These are phyloP conservation scores for Colletotrichum tamarilloi DNA, from an alignment of 2,329 filamentous ascomycete genomes.

Conservation along the genomic window DNA sequence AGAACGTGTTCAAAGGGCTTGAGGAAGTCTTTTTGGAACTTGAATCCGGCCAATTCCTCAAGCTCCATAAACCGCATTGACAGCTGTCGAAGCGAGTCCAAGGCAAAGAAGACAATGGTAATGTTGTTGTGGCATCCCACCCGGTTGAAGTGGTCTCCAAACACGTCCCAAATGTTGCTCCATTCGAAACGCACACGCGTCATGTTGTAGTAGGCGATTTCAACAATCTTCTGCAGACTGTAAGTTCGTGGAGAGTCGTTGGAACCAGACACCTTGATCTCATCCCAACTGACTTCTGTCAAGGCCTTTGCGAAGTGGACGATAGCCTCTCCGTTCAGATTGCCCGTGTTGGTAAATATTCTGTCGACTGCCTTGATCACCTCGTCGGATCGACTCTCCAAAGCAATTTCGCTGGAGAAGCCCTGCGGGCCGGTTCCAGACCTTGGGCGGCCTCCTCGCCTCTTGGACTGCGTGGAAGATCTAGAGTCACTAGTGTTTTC, in stretches of 20 bases:
- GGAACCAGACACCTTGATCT: slow-evolving; percentile 96
- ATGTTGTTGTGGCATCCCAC: slow-evolving; percentile 98
- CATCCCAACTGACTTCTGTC: slow-evolving; percentile 98
- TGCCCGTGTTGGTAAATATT: slow-evolving; percentile 96
- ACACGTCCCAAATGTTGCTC: slow-evolving; percentile 96
- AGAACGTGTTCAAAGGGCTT: slow-evolving; percentile 99
- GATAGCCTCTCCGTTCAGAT: slow-evolving; percentile 92
- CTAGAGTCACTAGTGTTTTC: slow-evolving; percentile 67
- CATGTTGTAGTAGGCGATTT: slow-evolving; percentile 99
- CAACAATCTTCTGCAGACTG: slow-evolving; percentile 96
- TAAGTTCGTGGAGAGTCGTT: slow-evolving; percentile 97
- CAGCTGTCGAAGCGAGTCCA: slow-evolving; percentile 93
- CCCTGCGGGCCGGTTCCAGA: slow-evolving; percentile 71
- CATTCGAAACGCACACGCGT: slow-evolving; percentile 97
- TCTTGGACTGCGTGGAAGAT: slow-evolving; percentile 73
- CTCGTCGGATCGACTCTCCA: slow-evolving; percentile 92
- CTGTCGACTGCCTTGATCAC: slow-evolving; percentile 93
- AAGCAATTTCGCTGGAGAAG: slow-evolving; percentile 82
- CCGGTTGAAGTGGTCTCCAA: slow-evolving; percentile 98
- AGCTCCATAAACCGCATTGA: slow-evolving; percentile 99
- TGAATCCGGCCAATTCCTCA: slow-evolving; percentile 97
- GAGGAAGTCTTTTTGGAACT: slow-evolving; percentile 99
- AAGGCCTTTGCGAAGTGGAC: slow-evolving; percentile 93
- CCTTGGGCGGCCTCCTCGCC: slow-evolving; percentile 54
- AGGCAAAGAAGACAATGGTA: slow-evolving; percentile 94